Percentiles rank a stretch among this genome's conserved stretches.
These are phyloP conservation scores for Aspergillus sp. DNA, from an alignment of 2,329 filamentous ascomycete species.

Conservation along the genomic window DNA sequence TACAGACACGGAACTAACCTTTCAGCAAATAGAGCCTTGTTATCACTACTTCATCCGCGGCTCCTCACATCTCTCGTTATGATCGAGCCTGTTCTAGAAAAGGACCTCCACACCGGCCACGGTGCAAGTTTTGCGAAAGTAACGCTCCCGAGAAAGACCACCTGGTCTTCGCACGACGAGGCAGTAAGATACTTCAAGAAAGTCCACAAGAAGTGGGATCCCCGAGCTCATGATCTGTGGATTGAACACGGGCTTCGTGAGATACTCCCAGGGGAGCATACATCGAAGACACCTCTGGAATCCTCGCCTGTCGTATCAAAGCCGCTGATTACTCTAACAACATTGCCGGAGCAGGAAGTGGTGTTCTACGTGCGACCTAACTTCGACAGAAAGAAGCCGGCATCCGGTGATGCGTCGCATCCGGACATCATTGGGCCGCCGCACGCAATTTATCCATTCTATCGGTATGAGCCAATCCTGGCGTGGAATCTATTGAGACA, in stretches of 20 bases:
- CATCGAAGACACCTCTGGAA: no score
- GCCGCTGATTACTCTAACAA: slow-evolving; percentile 50
- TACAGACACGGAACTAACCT: neutral
- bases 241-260: slow-evolving; percentile 14
- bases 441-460: neutral
- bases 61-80: slow-evolving; percentile 70
- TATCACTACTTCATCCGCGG: slow-evolving; percentile 72
- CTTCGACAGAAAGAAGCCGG: slow-evolving; percentile 3
- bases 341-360: slow-evolving; percentile 78
- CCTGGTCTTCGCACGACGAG: slow-evolving; percentile 9
- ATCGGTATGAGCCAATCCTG: slow-evolving; percentile 6
- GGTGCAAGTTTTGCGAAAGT: neutral
- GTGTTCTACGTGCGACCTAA: slow-evolving; percentile 33
- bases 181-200: slow-evolving; percentile 6
- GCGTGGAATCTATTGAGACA: neutral
- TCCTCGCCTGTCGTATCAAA: slow-evolving; percentile 46
- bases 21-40: slow-evolving; percentile 46
- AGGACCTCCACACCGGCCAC: neutral
- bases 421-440: slow-evolving; percentile 6
- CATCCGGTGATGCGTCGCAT: neutral
- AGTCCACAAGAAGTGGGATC: slow-evolving; percentile 9
- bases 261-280: neutral
- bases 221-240: slow-evolving; percentile 10
- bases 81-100: slow-evolving; percentile 58
- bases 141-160: slow-evolving; percentile 1